These are phyloP conservation scores for Ganoderma lingzhi DNA, from an alignment of 1,284 basidiomycete species.

Conservation along the genomic window DNA sequence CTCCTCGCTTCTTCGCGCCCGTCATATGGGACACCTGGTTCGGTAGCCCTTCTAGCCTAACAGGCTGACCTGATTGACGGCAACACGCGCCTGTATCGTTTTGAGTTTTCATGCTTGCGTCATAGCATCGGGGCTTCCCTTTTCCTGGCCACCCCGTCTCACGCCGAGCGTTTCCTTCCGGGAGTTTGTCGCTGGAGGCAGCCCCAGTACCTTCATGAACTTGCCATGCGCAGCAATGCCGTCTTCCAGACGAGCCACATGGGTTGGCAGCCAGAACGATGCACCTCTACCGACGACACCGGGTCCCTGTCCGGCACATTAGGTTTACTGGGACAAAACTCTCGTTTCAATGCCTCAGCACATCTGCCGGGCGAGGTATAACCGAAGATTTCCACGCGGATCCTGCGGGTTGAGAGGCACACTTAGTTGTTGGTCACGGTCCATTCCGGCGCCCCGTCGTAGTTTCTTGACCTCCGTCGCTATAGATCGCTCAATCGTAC, in stretches of 20 bases:
- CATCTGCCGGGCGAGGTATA: constrained; percentile 24
- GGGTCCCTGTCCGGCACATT: not conserved
- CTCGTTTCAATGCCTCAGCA: constrained; percentile 17
- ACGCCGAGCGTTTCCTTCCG: constrained; percentile 17
- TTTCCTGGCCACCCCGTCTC: constrained; percentile 18
- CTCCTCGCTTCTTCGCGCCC: constrained; percentile 4
- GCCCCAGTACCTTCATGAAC: not conserved
- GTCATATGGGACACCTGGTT: constrained; percentile 24
- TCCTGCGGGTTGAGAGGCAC: not conserved
- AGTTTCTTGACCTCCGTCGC: not conserved
- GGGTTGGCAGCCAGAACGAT: not conserved
- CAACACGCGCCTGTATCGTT: not conserved
- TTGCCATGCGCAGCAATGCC: not conserved
- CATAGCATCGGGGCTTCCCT: constrained; percentile 24
- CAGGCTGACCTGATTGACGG: not conserved
- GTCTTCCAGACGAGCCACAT: constrained; percentile 2
- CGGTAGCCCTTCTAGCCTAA: constrained; percentile 2
- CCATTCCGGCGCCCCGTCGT: not conserved
- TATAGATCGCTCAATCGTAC: not conserved
- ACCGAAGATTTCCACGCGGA: constrained; percentile 30
- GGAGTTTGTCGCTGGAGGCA: not conserved
- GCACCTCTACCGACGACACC: not conserved
- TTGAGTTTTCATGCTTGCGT: constrained; percentile 20
- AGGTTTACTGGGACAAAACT: not conserved
- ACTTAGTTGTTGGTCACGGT: constrained; percentile 1